Base-by-base conservation (phyloP, 306 rosid species). In the Lotus japonicus region DNA sequence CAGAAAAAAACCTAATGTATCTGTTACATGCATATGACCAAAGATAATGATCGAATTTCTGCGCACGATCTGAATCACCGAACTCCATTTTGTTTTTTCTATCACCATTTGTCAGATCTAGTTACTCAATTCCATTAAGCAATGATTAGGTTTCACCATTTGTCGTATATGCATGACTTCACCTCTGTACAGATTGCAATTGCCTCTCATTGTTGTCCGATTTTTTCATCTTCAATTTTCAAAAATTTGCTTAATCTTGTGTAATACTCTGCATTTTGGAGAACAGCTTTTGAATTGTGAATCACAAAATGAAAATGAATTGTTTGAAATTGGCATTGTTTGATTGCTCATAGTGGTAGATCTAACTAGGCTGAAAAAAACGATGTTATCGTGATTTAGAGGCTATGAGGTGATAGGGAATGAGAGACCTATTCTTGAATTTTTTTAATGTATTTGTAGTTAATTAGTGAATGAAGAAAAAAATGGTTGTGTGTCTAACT, bases 91-190 rank as follows among this genome's bases (percentile, higher is more conserved):
- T 66, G n/a, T 12, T 28, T 46, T 28, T 46, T 1, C 26, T 0
- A 23, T 80, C 79, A 11, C 73, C 58, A 80, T 68, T 21, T 64
- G 42, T 55, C 61, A 69, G 80, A 73, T 85, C 86, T 68, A 71
- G 66, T 42, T 60, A 9, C 17, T 26, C 5, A 49, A 70, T 57
- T 38, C 16, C 16, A 38, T 6, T 55, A 64, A 76, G 71, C 64
- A 53, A 31, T 72, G 64, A 59, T 41, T 64, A n/a, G 72, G 72
- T 31, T 0, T 31, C 36, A 5, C 36, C 7, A 6, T 31, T 31
- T 14, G 11, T 41, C 11, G 33, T 26, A 15, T 13, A 9, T 73
- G 56, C 65, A 28, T 42, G 66, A 31, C 6, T 64, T 46, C 19
- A 13, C 9, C 17, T 42, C 13, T 4, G 49, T 71, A 23, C 66